Evolutionary conservation across 2,329 filamentous ascomycete genomes (phyloP).

Genomic region (Cordyceps sp.): DNA sequence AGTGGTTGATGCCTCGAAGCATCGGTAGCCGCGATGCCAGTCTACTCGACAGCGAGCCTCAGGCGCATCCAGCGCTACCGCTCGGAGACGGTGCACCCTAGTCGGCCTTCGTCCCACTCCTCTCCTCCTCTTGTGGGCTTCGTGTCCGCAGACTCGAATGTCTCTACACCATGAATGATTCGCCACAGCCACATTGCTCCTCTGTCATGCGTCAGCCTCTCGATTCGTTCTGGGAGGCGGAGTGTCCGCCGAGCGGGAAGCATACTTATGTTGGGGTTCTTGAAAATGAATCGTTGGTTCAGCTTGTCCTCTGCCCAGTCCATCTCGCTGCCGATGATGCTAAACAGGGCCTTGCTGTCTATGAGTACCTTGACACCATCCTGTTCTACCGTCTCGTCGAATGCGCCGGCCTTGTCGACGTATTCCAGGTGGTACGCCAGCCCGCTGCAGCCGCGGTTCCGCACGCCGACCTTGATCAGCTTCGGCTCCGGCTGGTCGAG

Average conservation of each 20-base stretch:
- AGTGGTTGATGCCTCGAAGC: no score
- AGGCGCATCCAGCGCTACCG: no score
- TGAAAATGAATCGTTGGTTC: conserved; percentile 82
- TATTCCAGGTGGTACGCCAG: conserved; percentile 89
- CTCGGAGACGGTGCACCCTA: no score
- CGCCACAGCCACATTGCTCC: conserved; percentile 89
- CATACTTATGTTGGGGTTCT: conserved; percentile 97
- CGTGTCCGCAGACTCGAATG: not conserved
- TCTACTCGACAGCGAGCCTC: no score
- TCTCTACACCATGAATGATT: conserved; percentile 73
- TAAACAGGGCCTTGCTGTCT: conserved; percentile 93
- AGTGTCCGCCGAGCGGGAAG: not conserved
- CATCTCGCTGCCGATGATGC: conserved; percentile 98
- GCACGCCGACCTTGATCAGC: conserved; percentile 85
- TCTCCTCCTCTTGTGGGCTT: no score
- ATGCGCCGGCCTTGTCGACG: conserved; percentile 73
- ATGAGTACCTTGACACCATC: conserved; percentile 93
- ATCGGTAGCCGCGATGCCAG: no score
- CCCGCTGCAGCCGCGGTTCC: conserved; percentile 86
- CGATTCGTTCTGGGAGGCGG: not conserved
- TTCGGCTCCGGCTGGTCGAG: conserved; percentile 79
- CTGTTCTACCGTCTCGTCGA: conserved; percentile 89
- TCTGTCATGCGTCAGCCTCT: conserved; percentile 35
- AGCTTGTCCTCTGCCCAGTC: conserved; percentile 96
- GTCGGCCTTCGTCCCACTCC: no score